These are phyloP conservation scores for Silene noctiflora DNA, from an alignment of 179 eudicot genomes.

Conservation along the genomic window DNA sequence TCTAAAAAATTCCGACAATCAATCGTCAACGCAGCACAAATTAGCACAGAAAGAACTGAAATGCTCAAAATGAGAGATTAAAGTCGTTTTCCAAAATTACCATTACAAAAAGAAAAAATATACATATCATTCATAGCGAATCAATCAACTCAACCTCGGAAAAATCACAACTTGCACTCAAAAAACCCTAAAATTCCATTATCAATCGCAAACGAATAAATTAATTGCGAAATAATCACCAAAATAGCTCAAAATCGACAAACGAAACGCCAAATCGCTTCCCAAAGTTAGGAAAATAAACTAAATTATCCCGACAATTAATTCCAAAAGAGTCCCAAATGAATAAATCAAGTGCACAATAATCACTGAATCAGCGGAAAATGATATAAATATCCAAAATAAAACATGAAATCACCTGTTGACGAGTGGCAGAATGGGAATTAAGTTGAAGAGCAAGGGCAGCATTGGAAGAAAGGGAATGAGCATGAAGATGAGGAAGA, in stretches of 20 bases:
- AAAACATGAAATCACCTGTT: constrained; percentile 43
- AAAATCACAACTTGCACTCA: not conserved
- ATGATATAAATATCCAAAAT: not conserved
- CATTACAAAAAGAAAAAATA: too few relatives aligned
- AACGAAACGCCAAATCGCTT: too few relatives aligned
- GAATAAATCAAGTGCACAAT: too few relatives aligned
- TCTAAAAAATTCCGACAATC: too few relatives aligned
- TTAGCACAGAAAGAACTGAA: too few relatives aligned
- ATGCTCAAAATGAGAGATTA: too few relatives aligned
- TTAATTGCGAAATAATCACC: not conserved
- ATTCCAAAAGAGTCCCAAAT: too few relatives aligned
- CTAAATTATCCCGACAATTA: too few relatives aligned
- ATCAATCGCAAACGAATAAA: not conserved
- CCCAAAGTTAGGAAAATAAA: too few relatives aligned
- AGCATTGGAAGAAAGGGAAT: constrained; percentile 85
- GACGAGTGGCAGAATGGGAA: constrained; percentile 79
- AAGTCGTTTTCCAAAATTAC: too few relatives aligned
- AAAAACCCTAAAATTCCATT: not conserved
- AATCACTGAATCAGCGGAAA: not conserved
- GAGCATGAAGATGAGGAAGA: constrained; percentile 90
- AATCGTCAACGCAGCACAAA: too few relatives aligned
- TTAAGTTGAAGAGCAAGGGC: constrained; percentile 76
- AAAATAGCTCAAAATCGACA: too few relatives aligned
- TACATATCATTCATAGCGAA: not conserved
- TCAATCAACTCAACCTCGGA: not conserved